Conservation (phyloP, 2,329 filamentous ascomycete genomes). For the Paracoccidioides brasiliensis region DNA sequence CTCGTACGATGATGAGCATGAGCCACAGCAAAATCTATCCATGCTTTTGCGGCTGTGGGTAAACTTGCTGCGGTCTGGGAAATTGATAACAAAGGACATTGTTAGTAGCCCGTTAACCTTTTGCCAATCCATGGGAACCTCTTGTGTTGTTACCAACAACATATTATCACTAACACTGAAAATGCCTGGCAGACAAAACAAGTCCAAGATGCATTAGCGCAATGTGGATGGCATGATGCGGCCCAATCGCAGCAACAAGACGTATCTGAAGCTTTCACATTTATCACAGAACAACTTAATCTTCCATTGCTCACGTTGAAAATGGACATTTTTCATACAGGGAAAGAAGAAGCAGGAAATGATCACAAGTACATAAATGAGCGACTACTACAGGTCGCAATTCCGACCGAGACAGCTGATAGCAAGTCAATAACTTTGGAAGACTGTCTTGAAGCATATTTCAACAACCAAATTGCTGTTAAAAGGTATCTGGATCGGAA, state of each 20-base stretch:
- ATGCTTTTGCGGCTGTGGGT: constrained; percentile 78
- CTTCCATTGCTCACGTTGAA: constrained; percentile 79
- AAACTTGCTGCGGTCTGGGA: constrained; percentile 75
- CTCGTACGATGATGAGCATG: constrained; percentile 61
- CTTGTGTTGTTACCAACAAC: too few relatives aligned
- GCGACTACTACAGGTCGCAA: constrained; percentile 74
- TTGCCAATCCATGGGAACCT: neutral
- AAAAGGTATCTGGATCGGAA: constrained; percentile 56
- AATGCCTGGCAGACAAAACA: constrained; percentile 50
- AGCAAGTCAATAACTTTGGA: constrained; percentile 66
- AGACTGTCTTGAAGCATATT: constrained; percentile 85
- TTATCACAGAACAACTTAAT: constrained; percentile 81
- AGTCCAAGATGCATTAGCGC: constrained; percentile 67
- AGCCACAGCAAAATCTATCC: constrained; percentile 59
- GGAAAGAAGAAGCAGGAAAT: constrained; percentile 65
- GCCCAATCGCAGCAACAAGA: constrained; percentile 73
- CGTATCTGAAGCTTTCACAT: constrained; percentile 87
- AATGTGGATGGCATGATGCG: constrained; percentile 82
- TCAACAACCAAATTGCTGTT: constrained; percentile 87
- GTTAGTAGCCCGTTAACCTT: constrained; percentile 33
- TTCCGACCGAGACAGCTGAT: constrained; percentile 58
- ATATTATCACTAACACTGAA: neutral
- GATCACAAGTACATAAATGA: constrained; percentile 95
- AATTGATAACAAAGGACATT: constrained; percentile 72
- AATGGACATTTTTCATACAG: constrained; percentile 88